Conservation (phyloP, 768 basidiomycete genomes). For the Sporobolomyces pararoseus region DNA sequence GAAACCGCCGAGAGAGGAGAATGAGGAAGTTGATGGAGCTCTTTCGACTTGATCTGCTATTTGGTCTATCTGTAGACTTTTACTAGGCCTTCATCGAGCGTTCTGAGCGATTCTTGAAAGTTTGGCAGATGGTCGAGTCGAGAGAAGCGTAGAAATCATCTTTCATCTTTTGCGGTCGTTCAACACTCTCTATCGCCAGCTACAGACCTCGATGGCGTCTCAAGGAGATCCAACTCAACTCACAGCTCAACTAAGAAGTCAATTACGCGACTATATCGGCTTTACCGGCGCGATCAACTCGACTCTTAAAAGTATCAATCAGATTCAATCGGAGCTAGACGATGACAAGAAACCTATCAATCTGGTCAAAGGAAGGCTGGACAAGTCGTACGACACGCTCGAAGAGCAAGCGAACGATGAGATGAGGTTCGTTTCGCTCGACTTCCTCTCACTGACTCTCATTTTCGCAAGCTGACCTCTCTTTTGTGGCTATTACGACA, state of each 20-base stretch:
- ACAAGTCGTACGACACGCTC: slow-evolving; percentile 27
- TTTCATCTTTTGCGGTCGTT: too few species aligned
- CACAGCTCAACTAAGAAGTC: slow-evolving; percentile 20
- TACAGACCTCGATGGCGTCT: slow-evolving; percentile 1
- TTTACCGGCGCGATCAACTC: slow-evolving; percentile 15
- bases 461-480: not conserved
- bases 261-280: slow-evolving; percentile 21
- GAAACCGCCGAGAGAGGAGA: not conserved
- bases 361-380: slow-evolving; percentile 9
- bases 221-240: slow-evolving; percentile 16
- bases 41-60: not conserved
- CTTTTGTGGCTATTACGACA: too few species aligned
- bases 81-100: not conserved
- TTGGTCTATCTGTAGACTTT: too few species aligned
- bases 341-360: slow-evolving; percentile 20
- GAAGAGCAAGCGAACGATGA: slow-evolving; percentile 24
- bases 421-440: slow-evolving; percentile 23
- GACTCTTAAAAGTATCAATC: slow-evolving; percentile 29
- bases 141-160: too few species aligned
- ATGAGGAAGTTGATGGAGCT: not conserved
- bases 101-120: too few species aligned
- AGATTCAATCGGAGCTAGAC: slow-evolving; percentile 32
- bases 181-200: too few species aligned
- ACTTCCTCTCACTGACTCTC: not conserved
- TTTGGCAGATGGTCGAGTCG: too few species aligned